A percentile compares a stretch with the other conserved stretches of the same genome.
phyloP scores from a whole-genome alignment of 768 basidiomycete genomes.

The Lentinula sp. region DNA sequence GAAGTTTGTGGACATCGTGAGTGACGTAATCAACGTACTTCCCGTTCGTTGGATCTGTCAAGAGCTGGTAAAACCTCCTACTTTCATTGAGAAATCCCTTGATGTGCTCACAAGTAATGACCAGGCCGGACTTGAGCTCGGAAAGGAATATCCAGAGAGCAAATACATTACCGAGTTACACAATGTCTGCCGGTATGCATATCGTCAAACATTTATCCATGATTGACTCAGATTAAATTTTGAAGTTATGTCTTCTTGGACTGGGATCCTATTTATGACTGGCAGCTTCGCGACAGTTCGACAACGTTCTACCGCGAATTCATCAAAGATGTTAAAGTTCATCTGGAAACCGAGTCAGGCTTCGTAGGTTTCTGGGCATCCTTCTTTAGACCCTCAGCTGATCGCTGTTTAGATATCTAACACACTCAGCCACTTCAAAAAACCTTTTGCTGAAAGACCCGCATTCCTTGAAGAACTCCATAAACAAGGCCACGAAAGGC shows the following conservation, averaged over 20 bases:
- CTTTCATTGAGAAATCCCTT: slow-evolving; percentile 21
- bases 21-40: slow-evolving; percentile 59
- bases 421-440: slow-evolving; percentile 7
- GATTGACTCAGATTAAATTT: neutral
- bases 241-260: slow-evolving; percentile 40
- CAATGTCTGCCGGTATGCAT: slow-evolving; percentile 42
- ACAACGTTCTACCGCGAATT: slow-evolving; percentile 23
- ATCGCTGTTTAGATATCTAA: slow-evolving; percentile 5
- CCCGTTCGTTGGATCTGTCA: slow-evolving; percentile 58
- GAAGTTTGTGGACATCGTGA: slow-evolving; percentile 51
- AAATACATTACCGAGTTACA: slow-evolving; percentile 35
- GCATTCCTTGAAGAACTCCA: slow-evolving; percentile 26
- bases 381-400: slow-evolving; percentile 1
- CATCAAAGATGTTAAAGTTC: slow-evolving; percentile 14
- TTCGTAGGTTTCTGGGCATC: neutral
- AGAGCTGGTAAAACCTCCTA: slow-evolving; percentile 41
- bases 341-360: neutral
- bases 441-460: slow-evolving; percentile 12
- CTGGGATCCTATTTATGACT: slow-evolving; percentile 38
- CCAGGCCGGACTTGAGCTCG: neutral
- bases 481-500: slow-evolving; percentile 13
- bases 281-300: slow-evolving; percentile 38
- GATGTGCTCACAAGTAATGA: no score
- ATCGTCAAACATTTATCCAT: neutral
- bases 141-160: slow-evolving; percentile 30